Evolutionary conservation across 176 grass and related monocot species (phyloP), one percentile per base, ranked within the genome.

Genomic region (Alopecurus myosuroides): DNA sequence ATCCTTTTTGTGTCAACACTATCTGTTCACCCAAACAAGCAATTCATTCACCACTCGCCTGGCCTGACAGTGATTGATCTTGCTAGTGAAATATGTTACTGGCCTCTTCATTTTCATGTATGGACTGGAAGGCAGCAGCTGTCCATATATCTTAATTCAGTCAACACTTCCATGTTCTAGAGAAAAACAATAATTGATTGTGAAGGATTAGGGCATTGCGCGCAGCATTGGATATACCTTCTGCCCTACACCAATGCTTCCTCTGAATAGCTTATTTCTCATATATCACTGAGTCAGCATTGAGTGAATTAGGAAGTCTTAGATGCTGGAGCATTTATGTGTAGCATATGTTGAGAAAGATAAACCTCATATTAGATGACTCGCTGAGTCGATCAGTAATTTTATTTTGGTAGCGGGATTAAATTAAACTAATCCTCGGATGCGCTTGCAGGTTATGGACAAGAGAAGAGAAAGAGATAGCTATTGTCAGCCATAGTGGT

Each of bases 401-500:
- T 81, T 70, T 51, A n/a, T 72, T 35, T 57, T 76, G 41, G 44
- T 49, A 18, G 49, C 30, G 9, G 3, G 12, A 49, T 18, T 72
- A 10, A 81, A 45, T 39, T 75, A 7, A 73, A 46, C 15, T 62
- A 20, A 14, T n/a, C 37, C 39, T 85, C 52, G 11, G 11, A 70
- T 77, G 11, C 69, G 33, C 64, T 86, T 89, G 64, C 85, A 98
- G 97, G 97, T 92, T 98, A 84, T 95, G 93, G 97, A 94, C 91
- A 83, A 89, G 97, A 49, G 74, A 95, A 85, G 93, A 98, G 78
- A 94, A 83, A 31, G 93, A 95, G 88, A 95, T 95, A 90, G 93
- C 89, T 81, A 78, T 98, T n/a, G 88, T 95, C 58, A 95, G 64
- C 31, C 97, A 98, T 74, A 98, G 93, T 29, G 89, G 88, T 20